Evolutionary conservation across 768 basidiomycete genomes (phyloP).

Genomic region (Auriscalpium vulgare): DNA sequence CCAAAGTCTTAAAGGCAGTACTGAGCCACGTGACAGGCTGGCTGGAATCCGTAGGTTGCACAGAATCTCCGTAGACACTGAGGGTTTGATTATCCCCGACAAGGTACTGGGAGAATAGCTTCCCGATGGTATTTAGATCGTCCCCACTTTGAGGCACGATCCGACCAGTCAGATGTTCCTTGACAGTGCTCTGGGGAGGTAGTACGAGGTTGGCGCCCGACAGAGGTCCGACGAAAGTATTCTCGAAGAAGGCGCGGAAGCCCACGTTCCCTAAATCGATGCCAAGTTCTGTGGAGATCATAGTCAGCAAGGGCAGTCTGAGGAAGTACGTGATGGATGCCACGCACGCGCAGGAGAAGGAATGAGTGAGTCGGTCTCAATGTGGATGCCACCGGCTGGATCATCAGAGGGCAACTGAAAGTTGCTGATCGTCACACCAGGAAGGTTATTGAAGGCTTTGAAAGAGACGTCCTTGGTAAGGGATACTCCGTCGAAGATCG

Average conservation of each 20-base stretch:
- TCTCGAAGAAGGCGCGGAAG: constrained; percentile 55
- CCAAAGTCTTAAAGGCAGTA: constrained; percentile 61
- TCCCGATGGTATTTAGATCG: constrained; percentile 44
- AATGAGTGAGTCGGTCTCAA: constrained; percentile 59
- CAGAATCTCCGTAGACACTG: constrained; percentile 48
- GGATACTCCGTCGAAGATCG: constrained; percentile 57
- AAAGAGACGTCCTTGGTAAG: constrained; percentile 54
- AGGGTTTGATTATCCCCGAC: constrained; percentile 58
- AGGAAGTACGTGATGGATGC: neutral
- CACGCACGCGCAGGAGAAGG: constrained; percentile 59
- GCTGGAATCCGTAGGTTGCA: constrained; percentile 47
- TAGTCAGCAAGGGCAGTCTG: neutral
- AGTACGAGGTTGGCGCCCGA: constrained; percentile 42
- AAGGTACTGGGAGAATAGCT: constrained; percentile 60
- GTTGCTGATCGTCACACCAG: constrained; percentile 63
- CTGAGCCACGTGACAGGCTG: constrained; percentile 54
- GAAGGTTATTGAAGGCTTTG: constrained; percentile 65
- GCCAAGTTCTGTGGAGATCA: constrained; percentile 46
- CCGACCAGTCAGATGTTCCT: constrained; percentile 51
- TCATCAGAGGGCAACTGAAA: constrained; percentile 65
- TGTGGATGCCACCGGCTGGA: constrained; percentile 59
- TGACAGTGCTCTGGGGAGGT: constrained; percentile 37
- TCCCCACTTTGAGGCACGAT: constrained; percentile 56
- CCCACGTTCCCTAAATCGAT: constrained; percentile 59
- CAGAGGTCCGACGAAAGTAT: constrained; percentile 50